phyloP scores from a whole-genome alignment of 1,284 basidiomycete species.

The Austroboletus niveus region DNA sequence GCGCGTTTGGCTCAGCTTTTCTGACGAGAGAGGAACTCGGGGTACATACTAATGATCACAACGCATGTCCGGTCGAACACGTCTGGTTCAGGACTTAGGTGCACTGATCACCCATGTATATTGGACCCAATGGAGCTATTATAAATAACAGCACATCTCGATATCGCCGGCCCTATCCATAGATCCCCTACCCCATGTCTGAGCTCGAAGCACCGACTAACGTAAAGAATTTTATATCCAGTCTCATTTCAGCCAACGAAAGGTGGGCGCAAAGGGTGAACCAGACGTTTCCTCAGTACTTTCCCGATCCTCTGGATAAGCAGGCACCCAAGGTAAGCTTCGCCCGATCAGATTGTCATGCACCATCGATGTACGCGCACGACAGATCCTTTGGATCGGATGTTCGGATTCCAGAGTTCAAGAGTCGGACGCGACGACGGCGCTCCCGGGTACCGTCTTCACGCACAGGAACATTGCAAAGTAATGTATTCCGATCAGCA shows the following conservation, averaged over 20 bases:
- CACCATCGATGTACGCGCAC: background rate
- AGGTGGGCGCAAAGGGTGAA: slow-evolving; percentile 23
- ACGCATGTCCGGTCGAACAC: too few species aligned
- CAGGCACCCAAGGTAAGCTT: slow-evolving; percentile 23
- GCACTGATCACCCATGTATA: background rate
- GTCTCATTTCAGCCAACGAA: slow-evolving; percentile 11
- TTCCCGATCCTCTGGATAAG: slow-evolving; percentile 8
- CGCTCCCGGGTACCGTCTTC: slow-evolving; percentile 49
- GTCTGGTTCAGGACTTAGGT: too few species aligned
- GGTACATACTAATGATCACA: too few species aligned
- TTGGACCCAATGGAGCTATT: background rate
- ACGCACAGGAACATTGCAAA: slow-evolving; percentile 52
- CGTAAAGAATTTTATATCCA: background rate
- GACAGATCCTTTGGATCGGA: slow-evolving; percentile 53
- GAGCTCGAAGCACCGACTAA: background rate
- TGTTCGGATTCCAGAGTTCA: slow-evolving; percentile 51
- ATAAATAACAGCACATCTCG: background rate
- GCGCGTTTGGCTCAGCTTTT: too few species aligned
- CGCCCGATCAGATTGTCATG: background rate
- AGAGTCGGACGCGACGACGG: slow-evolving; percentile 37
- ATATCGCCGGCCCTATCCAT: background rate
- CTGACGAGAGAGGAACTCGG: too few species aligned
- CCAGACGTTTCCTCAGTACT: slow-evolving; percentile 26
- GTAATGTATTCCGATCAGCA: slow-evolving; percentile 16
- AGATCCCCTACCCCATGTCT: slow-evolving; percentile 3